A percentile compares a stretch with the other conserved stretches of the same genome.
Evolutionary conservation across 257 asterid genomes (phyloP).

Genomic region (Rubia yunnanensis): DNA sequence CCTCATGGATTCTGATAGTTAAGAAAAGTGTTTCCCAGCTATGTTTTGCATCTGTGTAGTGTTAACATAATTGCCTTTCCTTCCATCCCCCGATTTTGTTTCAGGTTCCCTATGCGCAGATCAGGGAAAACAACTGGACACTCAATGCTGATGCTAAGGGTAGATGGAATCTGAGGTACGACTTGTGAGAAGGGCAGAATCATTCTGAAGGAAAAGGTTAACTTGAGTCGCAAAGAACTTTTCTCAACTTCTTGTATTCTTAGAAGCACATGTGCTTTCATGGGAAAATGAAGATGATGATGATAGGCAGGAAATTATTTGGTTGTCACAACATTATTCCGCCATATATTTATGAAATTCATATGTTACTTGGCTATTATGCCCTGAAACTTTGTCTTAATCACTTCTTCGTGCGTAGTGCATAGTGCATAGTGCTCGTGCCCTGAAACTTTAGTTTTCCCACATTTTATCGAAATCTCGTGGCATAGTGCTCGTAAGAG

Average conservation of each 20-base stretch:
- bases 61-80: slow-evolving; percentile 6
- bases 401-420: neutral
- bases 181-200: slow-evolving; percentile 28
- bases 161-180: slow-evolving; percentile 65
- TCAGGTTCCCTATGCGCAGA: slow-evolving; percentile 64
- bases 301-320: neutral
- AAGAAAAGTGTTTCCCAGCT: neutral
- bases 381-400: neutral
- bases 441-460: too few relatives aligned
- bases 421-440: too few relatives aligned
- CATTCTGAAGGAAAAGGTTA: slow-evolving; percentile 1
- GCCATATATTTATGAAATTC: neutral
- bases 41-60: neutral
- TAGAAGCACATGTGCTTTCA: neutral
- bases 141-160: slow-evolving; percentile 46
- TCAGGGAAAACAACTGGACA: slow-evolving; percentile 84
- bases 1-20: neutral
- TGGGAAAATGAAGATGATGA: neutral
- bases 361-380: neutral
- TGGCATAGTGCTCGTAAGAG: neutral
- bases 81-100: neutral
- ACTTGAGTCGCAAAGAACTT: slow-evolving; percentile 4
- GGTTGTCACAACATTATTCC: neutral
- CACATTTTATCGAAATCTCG: neutral
- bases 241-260: neutral